Evolutionary conservation across 345 rosid genomes (phyloP), one percentile per base, ranked within the genome.

Genomic region (Draba incana): DNA sequence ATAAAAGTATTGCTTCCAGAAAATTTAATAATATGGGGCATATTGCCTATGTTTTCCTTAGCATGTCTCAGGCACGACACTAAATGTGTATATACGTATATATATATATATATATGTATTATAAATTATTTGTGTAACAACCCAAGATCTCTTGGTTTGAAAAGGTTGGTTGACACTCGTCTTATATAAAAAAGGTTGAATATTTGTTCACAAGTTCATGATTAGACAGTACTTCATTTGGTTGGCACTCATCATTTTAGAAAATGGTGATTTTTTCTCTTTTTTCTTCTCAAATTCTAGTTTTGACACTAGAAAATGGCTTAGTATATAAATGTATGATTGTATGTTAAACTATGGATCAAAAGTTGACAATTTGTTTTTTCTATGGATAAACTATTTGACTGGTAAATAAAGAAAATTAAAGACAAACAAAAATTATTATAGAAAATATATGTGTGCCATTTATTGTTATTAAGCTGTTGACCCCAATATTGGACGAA

Each of bases 91-190:
- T 33, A 20, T 41, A 63, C 13, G 39, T 11, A 27, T 41, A 35
- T 41, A 49, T 49, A 12, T 13, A 14, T 58, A 2, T 35, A 42
- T 53, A 41, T 20, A 33, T 25, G 27, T 43, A 12, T 14, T 49
- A 69, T 12, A 50, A 50, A 70, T 27, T 30, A 38, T 53, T 24
- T 44, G 62, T 59, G 59, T 45, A 62, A 62, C 62, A 45, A 62
- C 62, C 75, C 10, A 62, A 71, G n/a, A 55, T 62, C 42, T 44
- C 48, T 33, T 71, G 56, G 63, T 71, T 53, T 62, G 69, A 54
- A 45, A 55, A 71, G 65, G 75, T 70, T 70, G 54, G 68, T 70
- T 70, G 75, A 42, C 62, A 70, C 45, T 54, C 58, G 75, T 70
- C 75, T 52, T 61, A 51, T 61, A 31, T 70, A 64, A 54, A 47